Base-by-base conservation (phyloP, 2,329 filamentous ascomycete species). In the Colletotrichum salicis region DNA sequence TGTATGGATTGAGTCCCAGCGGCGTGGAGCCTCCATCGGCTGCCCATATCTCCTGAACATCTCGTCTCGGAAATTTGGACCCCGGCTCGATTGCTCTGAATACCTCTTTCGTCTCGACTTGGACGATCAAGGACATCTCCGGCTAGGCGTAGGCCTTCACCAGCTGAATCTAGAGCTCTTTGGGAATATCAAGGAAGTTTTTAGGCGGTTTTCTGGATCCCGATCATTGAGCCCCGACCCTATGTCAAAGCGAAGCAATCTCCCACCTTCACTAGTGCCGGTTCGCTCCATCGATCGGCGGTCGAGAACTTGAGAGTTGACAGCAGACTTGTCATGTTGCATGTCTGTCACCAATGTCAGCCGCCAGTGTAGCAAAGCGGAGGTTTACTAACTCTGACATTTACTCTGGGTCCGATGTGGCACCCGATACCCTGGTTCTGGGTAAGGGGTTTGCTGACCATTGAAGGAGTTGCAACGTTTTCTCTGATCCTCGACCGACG, bases 391-490 rank as follows among this genome's bases (percentile, higher is more conserved):
- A 48, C 22, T 35, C 37, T 56, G 62, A 56, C 45, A 67, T 52
- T 41, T 67, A 55, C 35, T 51, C 45, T 54, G 67, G 48, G 55
- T 27, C 64, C 31, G 10, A 12, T 4, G 13, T 19, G 45, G 15
- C 59, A 37, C 35, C 65, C 70, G 60, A 51, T 19, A 29, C 54
- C 65, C 65, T 69, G 59, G 69, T 45, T 72, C 35, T 64, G 37
- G 70, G 70, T 69, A 56, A 22, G 35, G 41, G 48, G 31, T 51
- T 68, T 11, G 41, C 56, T 45, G 15, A 8, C 60, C 29, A 62
- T 8, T 31, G 29, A 52, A 22, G 48, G 59, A 59, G 24, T 33
- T 31, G 54, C 54, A 29, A n/a, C 27, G 33, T 51, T 48, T 29
- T 31, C n/a, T 15, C 19, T 15, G 33, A 48, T 22, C 52, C 22